phyloP scores from a whole-genome alignment of 768 basidiomycete species.

The Lentinus brumalis region DNA sequence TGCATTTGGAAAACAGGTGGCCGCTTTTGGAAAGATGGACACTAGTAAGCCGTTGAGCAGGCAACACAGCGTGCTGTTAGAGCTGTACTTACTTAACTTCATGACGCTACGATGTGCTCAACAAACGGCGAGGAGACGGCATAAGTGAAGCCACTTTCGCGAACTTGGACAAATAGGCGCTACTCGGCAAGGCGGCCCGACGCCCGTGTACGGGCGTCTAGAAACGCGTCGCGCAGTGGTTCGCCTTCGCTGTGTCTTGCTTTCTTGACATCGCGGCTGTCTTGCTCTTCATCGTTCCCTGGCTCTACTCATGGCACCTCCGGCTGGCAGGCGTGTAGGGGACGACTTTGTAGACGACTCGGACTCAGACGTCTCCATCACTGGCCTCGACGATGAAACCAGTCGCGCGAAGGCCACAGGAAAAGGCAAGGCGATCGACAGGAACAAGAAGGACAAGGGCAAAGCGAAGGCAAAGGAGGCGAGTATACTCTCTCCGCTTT shows the following conservation, averaged over 20 bases:
- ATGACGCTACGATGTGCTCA: too few relatives aligned
- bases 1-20: too few relatives aligned
- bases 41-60: too few relatives aligned
- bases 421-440: constrained; percentile 56
- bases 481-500: constrained; percentile 10
- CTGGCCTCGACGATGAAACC: constrained; percentile 40
- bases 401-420: constrained; percentile 35
- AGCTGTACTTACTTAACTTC: too few relatives aligned
- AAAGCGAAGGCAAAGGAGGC: constrained; percentile 59
- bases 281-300: not conserved
- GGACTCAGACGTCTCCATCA: constrained; percentile 70
- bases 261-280: not conserved
- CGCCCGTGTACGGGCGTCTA: too few relatives aligned
- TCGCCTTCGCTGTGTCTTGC: too few relatives aligned
- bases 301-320: constrained; percentile 3
- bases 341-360: constrained; percentile 53
- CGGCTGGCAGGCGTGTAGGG: constrained; percentile 21
- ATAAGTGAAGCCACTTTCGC: too few relatives aligned
- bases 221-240: not conserved
- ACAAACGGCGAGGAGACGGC: too few relatives aligned
- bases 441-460: constrained; percentile 56
- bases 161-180: too few relatives aligned
- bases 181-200: too few relatives aligned
- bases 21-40: too few relatives aligned
- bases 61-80: too few relatives aligned